A percentile compares a stretch with the other conserved stretches of the same genome.
Evolutionary conservation across 2,329 filamentous ascomycete genomes (phyloP).

Genomic region (Monosporascus sp.): DNA sequence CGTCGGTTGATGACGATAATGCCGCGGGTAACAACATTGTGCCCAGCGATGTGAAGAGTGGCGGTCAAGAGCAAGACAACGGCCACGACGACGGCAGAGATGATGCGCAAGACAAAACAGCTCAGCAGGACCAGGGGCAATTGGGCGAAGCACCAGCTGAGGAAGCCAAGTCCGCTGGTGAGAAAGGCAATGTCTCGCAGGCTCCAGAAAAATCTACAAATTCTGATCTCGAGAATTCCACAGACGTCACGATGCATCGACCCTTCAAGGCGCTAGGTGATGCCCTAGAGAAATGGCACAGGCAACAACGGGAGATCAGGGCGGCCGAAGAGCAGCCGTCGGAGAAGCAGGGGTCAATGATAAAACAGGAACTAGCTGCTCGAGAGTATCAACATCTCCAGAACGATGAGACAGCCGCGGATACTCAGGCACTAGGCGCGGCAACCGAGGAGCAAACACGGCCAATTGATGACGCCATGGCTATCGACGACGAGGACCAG

Average conservation of each 20-base stretch:
- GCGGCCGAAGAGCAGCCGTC: conserved; percentile 51
- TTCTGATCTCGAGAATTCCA: conserved; percentile 34
- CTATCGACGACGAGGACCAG: conserved; percentile 66
- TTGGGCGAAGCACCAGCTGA: conserved; percentile 60
- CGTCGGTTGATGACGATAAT: conserved; percentile 37
- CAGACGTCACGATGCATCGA: conserved; percentile 47
- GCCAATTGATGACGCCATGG: conserved; percentile 83
- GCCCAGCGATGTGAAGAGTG: conserved; percentile 57
- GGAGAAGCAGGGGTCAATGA: conserved; percentile 45
- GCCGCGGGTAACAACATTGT: conserved; percentile 57
- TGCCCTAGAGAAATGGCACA: conserved; percentile 86
- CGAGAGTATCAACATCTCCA: conserved; percentile 92
- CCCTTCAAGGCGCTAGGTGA: conserved; percentile 95
- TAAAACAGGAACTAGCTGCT: conserved; percentile 48
- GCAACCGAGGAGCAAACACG: conserved; percentile 82
- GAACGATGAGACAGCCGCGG: conserved; percentile 74
- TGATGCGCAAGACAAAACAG: conserved; percentile 51
- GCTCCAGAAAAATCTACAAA: conserved; percentile 38
- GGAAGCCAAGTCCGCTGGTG: conserved; percentile 56
- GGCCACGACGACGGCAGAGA: conserved; percentile 58
- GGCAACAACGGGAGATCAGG: conserved; percentile 77
- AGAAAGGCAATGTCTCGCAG: conserved; percentile 51
- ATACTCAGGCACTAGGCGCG: conserved; percentile 85
- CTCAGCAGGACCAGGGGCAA: conserved; percentile 61
- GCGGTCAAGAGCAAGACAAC: conserved; percentile 60